phyloP scores from a whole-genome alignment of 768 basidiomycete species.

The Butyriboletus loyo region DNA sequence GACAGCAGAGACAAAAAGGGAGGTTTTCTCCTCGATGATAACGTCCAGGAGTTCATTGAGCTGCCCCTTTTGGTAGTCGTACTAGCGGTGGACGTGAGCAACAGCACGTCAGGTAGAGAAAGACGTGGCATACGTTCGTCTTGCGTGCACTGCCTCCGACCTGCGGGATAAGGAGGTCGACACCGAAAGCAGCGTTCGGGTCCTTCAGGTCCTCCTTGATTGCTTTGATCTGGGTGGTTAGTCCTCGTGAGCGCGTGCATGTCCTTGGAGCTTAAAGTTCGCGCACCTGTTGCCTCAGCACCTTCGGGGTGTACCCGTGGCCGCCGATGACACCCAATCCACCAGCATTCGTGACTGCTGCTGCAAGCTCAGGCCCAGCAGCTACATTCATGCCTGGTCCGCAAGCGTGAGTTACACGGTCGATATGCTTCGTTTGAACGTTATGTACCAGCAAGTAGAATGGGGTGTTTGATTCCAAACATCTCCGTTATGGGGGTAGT shows the following conservation, averaged over 20 bases:
- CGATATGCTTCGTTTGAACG: slow-evolving; percentile 31
- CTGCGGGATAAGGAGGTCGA: slow-evolving; percentile 86
- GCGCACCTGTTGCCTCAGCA: slow-evolving; percentile 71
- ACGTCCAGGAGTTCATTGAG: slow-evolving; percentile 82
- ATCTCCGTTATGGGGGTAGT: slow-evolving; percentile 85
- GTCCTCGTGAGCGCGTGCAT: slow-evolving; percentile 7
- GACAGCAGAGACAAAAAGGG: slow-evolving; percentile 88
- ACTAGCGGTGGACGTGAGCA: slow-evolving; percentile 37
- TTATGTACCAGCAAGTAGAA: slow-evolving; percentile 70
- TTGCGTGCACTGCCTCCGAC: slow-evolving; percentile 85
- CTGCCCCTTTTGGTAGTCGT: slow-evolving; percentile 87
- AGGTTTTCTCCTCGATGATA: slow-evolving; percentile 87
- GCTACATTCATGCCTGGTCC: slow-evolving; percentile 62
- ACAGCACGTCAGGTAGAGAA: not conserved
- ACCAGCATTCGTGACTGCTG: slow-evolving; percentile 92
- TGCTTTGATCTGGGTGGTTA: slow-evolving; percentile 52
- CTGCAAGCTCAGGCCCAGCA: slow-evolving; percentile 80
- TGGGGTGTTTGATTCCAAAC: slow-evolving; percentile 85
- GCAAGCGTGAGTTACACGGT: slow-evolving; percentile 20
- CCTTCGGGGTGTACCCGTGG: slow-evolving; percentile 79
- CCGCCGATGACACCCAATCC: slow-evolving; percentile 93
- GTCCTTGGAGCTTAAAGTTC: not conserved
- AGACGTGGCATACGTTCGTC: slow-evolving; percentile 63
- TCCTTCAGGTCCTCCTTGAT: slow-evolving; percentile 72
- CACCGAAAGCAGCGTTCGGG: slow-evolving; percentile 82